Percentiles rank a stretch among this genome's conserved stretches.
These are phyloP conservation scores for Cladosporium sp. DNA, from an alignment of 2,329 filamentous ascomycete species.

Conservation along the genomic window DNA sequence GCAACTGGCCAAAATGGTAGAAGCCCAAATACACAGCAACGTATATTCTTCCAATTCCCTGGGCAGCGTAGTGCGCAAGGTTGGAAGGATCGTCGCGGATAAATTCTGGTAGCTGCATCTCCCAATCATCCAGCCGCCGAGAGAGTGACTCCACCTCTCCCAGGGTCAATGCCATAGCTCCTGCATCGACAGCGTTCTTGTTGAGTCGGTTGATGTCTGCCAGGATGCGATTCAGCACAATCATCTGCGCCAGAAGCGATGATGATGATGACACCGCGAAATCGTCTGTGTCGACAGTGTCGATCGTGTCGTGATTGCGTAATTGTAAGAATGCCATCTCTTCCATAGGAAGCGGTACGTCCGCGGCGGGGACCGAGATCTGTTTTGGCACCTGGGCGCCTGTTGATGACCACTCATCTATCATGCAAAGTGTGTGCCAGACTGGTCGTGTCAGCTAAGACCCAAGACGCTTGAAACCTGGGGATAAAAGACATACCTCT, in stretches of 20 bases:
- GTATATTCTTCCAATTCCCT: slow-evolving; percentile 11
- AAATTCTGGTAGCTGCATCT: slow-evolving; percentile 9
- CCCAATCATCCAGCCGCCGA: slow-evolving; percentile 15
- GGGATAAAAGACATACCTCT: slow-evolving; percentile 3
- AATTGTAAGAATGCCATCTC: slow-evolving; percentile 16
- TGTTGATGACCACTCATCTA: slow-evolving; percentile 19
- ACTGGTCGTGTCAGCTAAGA: slow-evolving; percentile 3
- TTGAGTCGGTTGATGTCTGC: slow-evolving; percentile 18
- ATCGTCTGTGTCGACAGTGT: slow-evolving; percentile 12
- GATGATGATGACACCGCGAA: slow-evolving; percentile 8
- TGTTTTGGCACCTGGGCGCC: slow-evolving; percentile 18
- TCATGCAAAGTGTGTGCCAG: slow-evolving; percentile 17
- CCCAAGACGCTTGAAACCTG: background rate
- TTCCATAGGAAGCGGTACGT: slow-evolving; percentile 19
- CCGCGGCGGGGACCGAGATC: slow-evolving; percentile 6
- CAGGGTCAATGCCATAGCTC: slow-evolving; percentile 1
- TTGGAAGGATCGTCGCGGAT: slow-evolving; percentile 18
- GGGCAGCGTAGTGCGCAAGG: slow-evolving; percentile 11
- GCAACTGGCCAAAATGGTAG: slow-evolving; percentile 13
- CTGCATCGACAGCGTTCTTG: slow-evolving; percentile 11
- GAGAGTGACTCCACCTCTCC: slow-evolving; percentile 11
- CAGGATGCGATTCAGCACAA: slow-evolving; percentile 13
- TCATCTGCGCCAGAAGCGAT: slow-evolving; percentile 18
- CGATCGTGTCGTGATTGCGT: slow-evolving; percentile 1
- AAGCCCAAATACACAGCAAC: slow-evolving; percentile 17